Evolutionary conservation across 331 rosid species (phyloP), one percentile per base, ranked within the genome.

Genomic region (Malus hybrid): DNA sequence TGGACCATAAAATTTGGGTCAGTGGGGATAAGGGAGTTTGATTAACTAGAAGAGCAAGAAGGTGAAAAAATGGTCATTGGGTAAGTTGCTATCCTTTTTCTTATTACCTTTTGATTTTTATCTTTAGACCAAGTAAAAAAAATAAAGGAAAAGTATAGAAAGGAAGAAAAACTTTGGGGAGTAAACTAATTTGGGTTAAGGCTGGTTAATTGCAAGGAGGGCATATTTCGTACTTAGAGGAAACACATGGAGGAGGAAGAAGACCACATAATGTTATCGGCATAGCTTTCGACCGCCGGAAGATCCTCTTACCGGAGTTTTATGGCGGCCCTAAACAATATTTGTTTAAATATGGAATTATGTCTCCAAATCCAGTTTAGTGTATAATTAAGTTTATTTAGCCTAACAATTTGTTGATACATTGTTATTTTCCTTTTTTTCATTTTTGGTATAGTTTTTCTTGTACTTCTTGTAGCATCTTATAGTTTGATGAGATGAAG

Each of bases 41-140:
- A 50, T 53, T 71, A 44, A 34, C 32, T 58, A 57, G 71, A 36
- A 48, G 56, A 70, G 76, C 42, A 63, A 48, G 76, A 70, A 63
- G 76, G 39, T 70, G 64, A 63, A 30, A 72, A 72, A 57, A 72
- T 20, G 76, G 26, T 73, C n/a, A 42, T 34, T 63, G 66, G 73
- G 81, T 63, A 78, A 33, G 77, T 63, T 39, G 72, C 66, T 50
- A 50, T 18, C 18, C 16, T 50, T 58, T 30, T 48, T 18, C 26
- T 44, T 8, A 20, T 24, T 20, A 18, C 30, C 2, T 33, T 15
- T 32, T 34, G 4, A 20, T 48, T 32, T 62, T 55, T 66, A 52
- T 28, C 66, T 39, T 39, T 24, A 24, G 57, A 73, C 39, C 68
- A 22, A 42, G 14, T 6, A 5, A 34, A 62, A 63, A 5, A 33